A percentile compares a stretch with the other conserved stretches of the same genome.
Conservation (phyloP, 2,329 filamentous ascomycete genomes). For the Nigrospora oryzae region DNA sequence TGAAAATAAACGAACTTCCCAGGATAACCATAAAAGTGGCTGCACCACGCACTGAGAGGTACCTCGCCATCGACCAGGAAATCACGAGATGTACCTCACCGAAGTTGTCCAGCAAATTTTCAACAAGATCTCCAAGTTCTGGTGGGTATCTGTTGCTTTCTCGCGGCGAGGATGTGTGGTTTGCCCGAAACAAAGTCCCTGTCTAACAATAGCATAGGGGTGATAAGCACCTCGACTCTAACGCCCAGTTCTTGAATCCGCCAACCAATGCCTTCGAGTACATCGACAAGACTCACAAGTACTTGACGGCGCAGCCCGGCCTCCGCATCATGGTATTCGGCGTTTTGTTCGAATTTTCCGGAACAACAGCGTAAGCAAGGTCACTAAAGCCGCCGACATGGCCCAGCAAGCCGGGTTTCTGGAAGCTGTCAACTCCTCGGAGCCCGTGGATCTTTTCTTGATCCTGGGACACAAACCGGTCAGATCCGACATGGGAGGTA, state of each 20-base stretch:
- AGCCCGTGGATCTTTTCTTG: constrained; percentile 80
- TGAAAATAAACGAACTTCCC: constrained; percentile 26
- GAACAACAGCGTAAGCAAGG: constrained; percentile 79
- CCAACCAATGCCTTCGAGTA: constrained; percentile 29
- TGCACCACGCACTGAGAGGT: background rate
- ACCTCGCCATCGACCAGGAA: constrained; percentile 23
- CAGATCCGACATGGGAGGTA: constrained; percentile 32
- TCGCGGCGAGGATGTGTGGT: too few species aligned
- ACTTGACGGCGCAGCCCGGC: constrained; percentile 73
- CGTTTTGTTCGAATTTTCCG: constrained; percentile 88
- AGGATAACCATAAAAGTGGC: background rate
- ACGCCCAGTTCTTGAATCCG: constrained; percentile 32
- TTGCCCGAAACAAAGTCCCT: too few species aligned
- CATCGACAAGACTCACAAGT: constrained; percentile 32
- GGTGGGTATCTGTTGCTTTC: constrained; percentile 9
- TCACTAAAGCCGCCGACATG: constrained; percentile 72
- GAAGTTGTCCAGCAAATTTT: constrained; percentile 55
- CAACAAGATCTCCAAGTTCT: constrained; percentile 48
- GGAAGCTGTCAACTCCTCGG: constrained; percentile 61
- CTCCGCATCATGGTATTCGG: constrained; percentile 83
- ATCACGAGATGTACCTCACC: constrained; percentile 58
- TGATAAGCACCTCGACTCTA: constrained; percentile 73
- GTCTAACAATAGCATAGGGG: constrained; percentile 28
- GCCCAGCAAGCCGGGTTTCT: constrained; percentile 86
- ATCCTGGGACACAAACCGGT: constrained; percentile 69